Percentiles rank a stretch among this genome's conserved stretches.
Evolutionary conservation across 164 flowering plant species (phyloP).

Genomic region (Tinospora cordifolia): DNA sequence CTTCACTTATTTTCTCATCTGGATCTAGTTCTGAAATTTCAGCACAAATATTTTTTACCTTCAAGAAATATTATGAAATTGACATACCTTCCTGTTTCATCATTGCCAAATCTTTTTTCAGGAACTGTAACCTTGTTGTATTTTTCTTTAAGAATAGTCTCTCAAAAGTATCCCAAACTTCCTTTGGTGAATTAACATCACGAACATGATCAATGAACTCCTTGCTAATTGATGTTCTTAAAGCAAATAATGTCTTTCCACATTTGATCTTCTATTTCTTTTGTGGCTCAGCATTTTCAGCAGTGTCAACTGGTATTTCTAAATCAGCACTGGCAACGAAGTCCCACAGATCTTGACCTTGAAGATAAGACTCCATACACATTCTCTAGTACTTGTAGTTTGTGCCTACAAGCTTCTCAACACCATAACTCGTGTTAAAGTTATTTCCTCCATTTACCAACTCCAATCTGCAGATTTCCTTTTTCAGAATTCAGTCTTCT

Average conservation of each 20-base stretch:
- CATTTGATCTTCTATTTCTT: conserved; percentile 20
- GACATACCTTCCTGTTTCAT: neutral
- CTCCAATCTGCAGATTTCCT: too few relatives aligned
- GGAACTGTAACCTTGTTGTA: conserved; percentile 12
- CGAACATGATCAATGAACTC: conserved; percentile 19
- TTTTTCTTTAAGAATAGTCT: conserved; percentile 16
- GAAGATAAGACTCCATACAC: too few relatives aligned
- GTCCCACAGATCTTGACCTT: too few relatives aligned
- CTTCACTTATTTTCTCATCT: neutral
- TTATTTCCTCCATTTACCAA: too few relatives aligned
- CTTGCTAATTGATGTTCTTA: conserved; percentile 15
- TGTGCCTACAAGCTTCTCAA: too few relatives aligned
- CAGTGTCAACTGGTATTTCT: too few relatives aligned
- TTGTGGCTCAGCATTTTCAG: conserved; percentile 11
- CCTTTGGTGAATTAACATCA: conserved; percentile 15
- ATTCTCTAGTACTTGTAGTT: too few relatives aligned
- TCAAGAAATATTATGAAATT: neutral
- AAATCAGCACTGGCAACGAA: too few relatives aligned
- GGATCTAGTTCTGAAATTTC: neutral
- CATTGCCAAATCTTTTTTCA: neutral
- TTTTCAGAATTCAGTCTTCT: too few relatives aligned
- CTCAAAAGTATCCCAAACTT: conserved; percentile 17
- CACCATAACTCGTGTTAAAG: too few relatives aligned
- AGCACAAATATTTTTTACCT: conserved; percentile 1
- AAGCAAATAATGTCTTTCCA: conserved; percentile 18